Evolutionary conservation across 441 rosid genomes (phyloP).

Genomic region (Gossypium schwendimanii): DNA sequence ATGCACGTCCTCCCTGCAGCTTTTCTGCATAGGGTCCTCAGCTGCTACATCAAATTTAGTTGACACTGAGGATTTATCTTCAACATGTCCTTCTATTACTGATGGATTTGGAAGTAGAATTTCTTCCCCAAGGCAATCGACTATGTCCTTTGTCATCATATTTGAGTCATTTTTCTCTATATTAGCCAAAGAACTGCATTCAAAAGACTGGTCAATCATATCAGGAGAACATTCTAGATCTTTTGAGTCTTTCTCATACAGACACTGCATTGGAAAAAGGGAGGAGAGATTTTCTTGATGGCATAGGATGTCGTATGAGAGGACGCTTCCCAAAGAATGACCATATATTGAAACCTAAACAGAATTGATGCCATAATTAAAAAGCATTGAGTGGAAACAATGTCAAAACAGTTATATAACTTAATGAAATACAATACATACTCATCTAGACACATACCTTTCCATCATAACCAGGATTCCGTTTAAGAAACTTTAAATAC

Average conservation of each 20-base stretch:
- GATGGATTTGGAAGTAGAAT: slow-evolving; percentile 20
- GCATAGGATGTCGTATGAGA: slow-evolving; percentile 90
- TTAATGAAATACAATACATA: neutral
- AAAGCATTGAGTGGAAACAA: neutral
- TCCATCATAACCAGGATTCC: slow-evolving; percentile 93
- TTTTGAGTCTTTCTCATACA: slow-evolving; percentile 46
- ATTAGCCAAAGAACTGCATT: slow-evolving; percentile 23
- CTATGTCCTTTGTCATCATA: slow-evolving; percentile 19
- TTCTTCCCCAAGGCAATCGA: slow-evolving; percentile 26
- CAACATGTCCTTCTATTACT: slow-evolving; percentile 19
- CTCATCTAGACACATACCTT: slow-evolving; percentile 48
- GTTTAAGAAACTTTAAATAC: slow-evolving; percentile 68
- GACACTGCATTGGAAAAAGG: slow-evolving; percentile 74
- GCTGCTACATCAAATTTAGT: slow-evolving; percentile 11
- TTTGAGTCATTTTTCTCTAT: slow-evolving; percentile 27
- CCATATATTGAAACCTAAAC: slow-evolving; percentile 81
- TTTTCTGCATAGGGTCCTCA: slow-evolving; percentile 27
- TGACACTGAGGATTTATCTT: slow-evolving; percentile 1
- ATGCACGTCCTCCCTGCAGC: slow-evolving; percentile 24
- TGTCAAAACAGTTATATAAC: neutral
- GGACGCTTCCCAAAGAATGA: slow-evolving; percentile 94
- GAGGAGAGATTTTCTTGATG: slow-evolving; percentile 84
- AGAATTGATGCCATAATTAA: slow-evolving; percentile 9
- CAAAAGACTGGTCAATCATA: slow-evolving; percentile 26
- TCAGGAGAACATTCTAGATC: slow-evolving; percentile 30